Base-by-base conservation (phyloP, 805 yeast genomes). In the Candida multigemmis region DNA sequence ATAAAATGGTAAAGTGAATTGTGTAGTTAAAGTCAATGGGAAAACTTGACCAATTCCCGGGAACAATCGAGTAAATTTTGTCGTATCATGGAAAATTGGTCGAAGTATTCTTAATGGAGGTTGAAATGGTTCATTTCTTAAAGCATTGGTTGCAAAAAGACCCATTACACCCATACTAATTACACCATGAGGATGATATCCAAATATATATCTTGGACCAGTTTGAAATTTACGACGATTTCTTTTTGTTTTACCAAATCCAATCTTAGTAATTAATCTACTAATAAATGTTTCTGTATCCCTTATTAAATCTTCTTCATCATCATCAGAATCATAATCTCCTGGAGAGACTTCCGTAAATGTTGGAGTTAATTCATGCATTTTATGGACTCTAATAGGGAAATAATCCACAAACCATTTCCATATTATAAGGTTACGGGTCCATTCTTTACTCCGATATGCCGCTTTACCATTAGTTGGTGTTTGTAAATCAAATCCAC, bases 131-230 rank as follows among this genome's bases (percentile, higher is more conserved):
- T 60, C 68, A 34, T 62, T 62, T 16, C 65, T 38, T 13, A 62
- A 31, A 8, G 56, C 53, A 37, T 62, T 62, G 4, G 94, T 82
- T 0, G 79, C 85, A 35, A 87, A 60, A 0, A 78, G 76, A 1
- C 94, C 94, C 48, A 87, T 76, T 1, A 79, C 87, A 3, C 96
- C 96, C 69, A 87, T 67, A 1, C 94, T 82, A 8, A 87, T 86
- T 10, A 89, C 87, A 0, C 98, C 98, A 50, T 91, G 98, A 0
- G 98, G 98, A 51, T 87, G 96, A 44, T 84, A 78, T 0, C 96
- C 94, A 53, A 89, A 89, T 2, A 89, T 72, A 50, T 91, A 89
- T 19, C 79, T 59, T 2, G 84, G 87, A 0, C 85, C 89, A 3
- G 73, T 54, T 26, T 49, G 50, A 26, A 28, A 38, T 22, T 37